Evolutionary conservation across 129 eudicot species (phyloP).

Genomic region (Helichrysum umbraculigerum): DNA sequence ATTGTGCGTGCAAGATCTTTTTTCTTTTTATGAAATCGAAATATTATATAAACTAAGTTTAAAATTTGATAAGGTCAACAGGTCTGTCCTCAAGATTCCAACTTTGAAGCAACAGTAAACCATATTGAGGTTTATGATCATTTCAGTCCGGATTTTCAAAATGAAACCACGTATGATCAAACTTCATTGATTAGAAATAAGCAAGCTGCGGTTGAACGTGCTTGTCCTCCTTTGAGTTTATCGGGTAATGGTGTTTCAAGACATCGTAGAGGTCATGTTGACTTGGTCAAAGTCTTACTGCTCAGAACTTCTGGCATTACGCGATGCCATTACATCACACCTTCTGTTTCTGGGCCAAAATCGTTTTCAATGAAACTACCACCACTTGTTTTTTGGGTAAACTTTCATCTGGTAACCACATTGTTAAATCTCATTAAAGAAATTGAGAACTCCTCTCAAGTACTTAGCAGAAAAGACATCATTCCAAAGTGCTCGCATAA

Average conservation of each 20-base stretch:
- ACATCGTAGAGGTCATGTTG: slow-evolving; percentile 32
- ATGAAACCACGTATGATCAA: slow-evolving; percentile 29
- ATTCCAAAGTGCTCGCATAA: slow-evolving; percentile 20
- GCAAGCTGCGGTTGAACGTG: slow-evolving; percentile 63
- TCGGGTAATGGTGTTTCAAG: slow-evolving; percentile 19
- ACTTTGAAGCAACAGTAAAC: slow-evolving; percentile 67
- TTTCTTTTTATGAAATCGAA: background rate
- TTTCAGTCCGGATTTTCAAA: slow-evolving; percentile 37
- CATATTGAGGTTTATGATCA: slow-evolving; percentile 65
- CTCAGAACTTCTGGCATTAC: slow-evolving; percentile 55
- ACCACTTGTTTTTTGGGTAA: slow-evolving; percentile 66
- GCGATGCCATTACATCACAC: slow-evolving; percentile 43
- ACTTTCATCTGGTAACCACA: slow-evolving; percentile 49
- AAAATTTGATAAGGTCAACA: slow-evolving; percentile 51
- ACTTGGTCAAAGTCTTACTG: slow-evolving; percentile 54
- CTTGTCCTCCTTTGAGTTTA: slow-evolving; percentile 42
- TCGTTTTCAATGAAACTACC: slow-evolving; percentile 77
- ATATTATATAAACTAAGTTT: slow-evolving; percentile 28
- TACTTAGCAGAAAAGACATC: slow-evolving; percentile 17
- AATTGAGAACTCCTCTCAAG: slow-evolving; percentile 35
- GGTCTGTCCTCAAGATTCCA: slow-evolving; percentile 74
- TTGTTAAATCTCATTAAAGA: slow-evolving; percentile 43
- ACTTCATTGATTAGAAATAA: slow-evolving; percentile 41
- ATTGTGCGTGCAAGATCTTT: slow-evolving; percentile 5
- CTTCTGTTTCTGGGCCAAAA: slow-evolving; percentile 42